A percentile compares a stretch with the other conserved stretches of the same genome.
Evolutionary conservation across 2,329 filamentous ascomycete species (phyloP).

Genomic region (Pseudopithomyces chartarum): DNA sequence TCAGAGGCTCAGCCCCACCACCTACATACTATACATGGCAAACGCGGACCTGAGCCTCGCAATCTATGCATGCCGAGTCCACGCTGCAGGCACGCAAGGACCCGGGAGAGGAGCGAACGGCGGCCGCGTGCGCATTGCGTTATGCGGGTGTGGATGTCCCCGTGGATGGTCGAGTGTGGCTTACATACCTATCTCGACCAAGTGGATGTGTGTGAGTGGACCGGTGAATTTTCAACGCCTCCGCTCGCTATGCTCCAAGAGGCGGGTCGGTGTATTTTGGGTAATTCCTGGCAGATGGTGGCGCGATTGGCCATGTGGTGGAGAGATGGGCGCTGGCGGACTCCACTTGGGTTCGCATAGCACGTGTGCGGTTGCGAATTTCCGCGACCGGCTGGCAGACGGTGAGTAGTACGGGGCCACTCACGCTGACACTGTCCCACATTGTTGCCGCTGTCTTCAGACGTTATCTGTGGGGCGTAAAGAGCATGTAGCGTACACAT

Average conservation of each 20-base stretch:
- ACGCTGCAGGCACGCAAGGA: slow-evolving; percentile 1
- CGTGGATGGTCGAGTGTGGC: background rate
- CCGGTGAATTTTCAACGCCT: background rate
- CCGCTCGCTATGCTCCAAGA: background rate
- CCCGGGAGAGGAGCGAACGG: background rate
- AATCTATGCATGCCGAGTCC: background rate
- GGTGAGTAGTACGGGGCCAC: background rate
- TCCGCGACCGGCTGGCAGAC: background rate
- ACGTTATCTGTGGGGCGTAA: background rate
- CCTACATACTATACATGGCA: no score
- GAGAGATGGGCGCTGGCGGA: background rate
- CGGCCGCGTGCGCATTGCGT: background rate
- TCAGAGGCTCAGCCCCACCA: background rate
- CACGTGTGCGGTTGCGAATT: background rate
- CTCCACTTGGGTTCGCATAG: background rate
- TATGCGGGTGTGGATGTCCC: background rate
- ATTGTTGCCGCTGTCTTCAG: background rate
- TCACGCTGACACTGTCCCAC: background rate
- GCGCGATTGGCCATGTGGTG: background rate
- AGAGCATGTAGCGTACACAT: background rate
- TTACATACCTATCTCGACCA: background rate
- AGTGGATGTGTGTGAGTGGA: background rate
- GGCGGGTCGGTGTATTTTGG: background rate
- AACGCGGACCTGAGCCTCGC: slow-evolving; percentile 3
- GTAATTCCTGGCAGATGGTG: background rate